phyloP scores from a whole-genome alignment of 2,329 filamentous ascomycete species.

The Trichoderma sp. region DNA sequence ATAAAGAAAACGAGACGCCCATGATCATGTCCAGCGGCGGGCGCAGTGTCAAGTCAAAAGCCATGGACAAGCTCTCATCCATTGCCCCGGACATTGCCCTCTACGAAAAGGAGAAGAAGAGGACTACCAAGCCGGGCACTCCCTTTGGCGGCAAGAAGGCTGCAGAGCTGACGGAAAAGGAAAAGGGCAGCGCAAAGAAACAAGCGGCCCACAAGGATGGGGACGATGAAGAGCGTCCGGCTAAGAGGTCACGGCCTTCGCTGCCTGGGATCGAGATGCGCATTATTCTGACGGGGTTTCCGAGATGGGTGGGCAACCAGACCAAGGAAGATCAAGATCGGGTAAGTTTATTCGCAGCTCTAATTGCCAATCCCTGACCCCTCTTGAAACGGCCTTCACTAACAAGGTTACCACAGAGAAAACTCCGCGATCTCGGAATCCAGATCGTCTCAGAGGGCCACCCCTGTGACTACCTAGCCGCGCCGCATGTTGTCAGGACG shows the following conservation, averaged over 20 bases:
- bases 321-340: constrained; percentile 78
- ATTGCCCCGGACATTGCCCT: constrained; percentile 82
- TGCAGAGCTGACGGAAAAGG: constrained; percentile 59
- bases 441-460: constrained; percentile 74
- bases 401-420: constrained; percentile 56
- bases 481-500: constrained; percentile 83
- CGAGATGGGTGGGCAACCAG: constrained; percentile 74
- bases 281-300: constrained; percentile 81
- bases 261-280: constrained; percentile 68
- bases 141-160: constrained; percentile 67
- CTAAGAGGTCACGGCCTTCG: constrained; percentile 64
- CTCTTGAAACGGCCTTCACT: neutral
- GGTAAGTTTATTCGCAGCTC: constrained; percentile 54
- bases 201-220: constrained; percentile 39
- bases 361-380: neutral
- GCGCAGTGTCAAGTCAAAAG: constrained; percentile 85
- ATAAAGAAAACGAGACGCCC: constrained; percentile 81
- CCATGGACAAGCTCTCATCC: constrained; percentile 73
- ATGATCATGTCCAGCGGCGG: constrained; percentile 67
- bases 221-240: constrained; percentile 50
- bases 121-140: constrained; percentile 54
- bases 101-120: constrained; percentile 92
- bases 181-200: constrained; percentile 39
- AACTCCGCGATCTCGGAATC: constrained; percentile 81
- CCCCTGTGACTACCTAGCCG: constrained; percentile 82